Conservation (phyloP, 805 yeast genomes). For the Metschnikowia arizonensis region DNA sequence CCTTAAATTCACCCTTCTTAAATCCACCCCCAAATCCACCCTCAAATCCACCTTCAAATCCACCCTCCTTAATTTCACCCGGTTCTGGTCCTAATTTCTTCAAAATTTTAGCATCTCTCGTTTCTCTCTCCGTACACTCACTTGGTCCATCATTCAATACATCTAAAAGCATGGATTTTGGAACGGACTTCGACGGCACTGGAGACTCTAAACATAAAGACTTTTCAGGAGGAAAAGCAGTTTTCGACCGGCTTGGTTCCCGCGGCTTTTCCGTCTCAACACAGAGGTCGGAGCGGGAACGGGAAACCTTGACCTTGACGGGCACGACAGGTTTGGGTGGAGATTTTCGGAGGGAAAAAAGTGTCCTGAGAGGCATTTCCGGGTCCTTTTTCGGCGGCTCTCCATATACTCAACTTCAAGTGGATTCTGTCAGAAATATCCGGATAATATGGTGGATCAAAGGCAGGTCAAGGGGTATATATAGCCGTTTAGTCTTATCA, state of each 20-base stretch:
- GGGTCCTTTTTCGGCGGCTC: not conserved
- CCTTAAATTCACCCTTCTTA: too few relatives aligned
- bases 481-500: too few relatives aligned
- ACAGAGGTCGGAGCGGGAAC: not conserved
- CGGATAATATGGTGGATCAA: too few relatives aligned
- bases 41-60: too few relatives aligned
- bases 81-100: too few relatives aligned
- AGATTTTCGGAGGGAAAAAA: slow-evolving; percentile 1
- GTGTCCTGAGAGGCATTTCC: slow-evolving; percentile 2
- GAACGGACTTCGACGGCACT: not conserved
- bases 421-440: too few relatives aligned
- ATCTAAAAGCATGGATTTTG: slow-evolving; percentile 3
- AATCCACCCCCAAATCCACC: too few relatives aligned
- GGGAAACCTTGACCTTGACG: not conserved
- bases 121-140: not conserved
- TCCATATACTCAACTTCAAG: not conserved
- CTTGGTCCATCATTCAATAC: not conserved
- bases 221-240: not conserved
- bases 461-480: too few relatives aligned
- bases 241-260: not conserved
- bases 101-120: too few relatives aligned
- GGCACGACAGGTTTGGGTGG: not conserved
- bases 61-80: too few relatives aligned
- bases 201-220: not conserved
- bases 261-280: not conserved